Evolutionary conservation across 345 rosid genomes (phyloP), one percentile per base, ranked within the genome.

Genomic region (Bruguiera sexangula): DNA sequence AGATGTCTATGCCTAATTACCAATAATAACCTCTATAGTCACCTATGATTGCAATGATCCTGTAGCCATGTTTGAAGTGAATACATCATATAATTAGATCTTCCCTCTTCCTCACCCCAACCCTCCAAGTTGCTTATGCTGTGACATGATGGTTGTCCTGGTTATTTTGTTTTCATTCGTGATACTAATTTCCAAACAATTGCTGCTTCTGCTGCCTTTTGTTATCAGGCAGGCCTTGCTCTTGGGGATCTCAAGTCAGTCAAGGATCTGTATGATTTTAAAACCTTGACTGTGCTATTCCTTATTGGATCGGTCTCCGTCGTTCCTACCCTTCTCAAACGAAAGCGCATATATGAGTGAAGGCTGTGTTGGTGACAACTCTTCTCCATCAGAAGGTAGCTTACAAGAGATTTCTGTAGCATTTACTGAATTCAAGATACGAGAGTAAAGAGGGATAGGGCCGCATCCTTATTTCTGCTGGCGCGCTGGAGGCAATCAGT

Each of bases 161-260:
- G 50, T 43, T 13, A 13, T 43, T 43, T 43, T 43, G 50, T 43
- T 43, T 43, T 18, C 50, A 13, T 43, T 13, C 1, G 5, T 13
- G 19, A 43, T 43, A 13, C 50, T 43, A 43, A 43, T 13, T 8
- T 11, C 3, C 50, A 11, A 43, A 43, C 50, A 43, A 3, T 13
- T 43, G 32, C 20, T 61, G 66, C 46, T 48, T 18, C 46, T 54
- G 51, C 57, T 48, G 50, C 18, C 34, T 69, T 15, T 27, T 34
- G 31, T 74, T 30, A 69, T 67, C 72, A 92, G 97, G 97, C 93
- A 60, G 97, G 97, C 6, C 93, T 89, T 26, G 96, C 90, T 15
- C 88, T 92, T 46, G 96, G 93, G 59, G 96, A 89, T 77, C 93
- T 92, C 62, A 83, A 82, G 79, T 92, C 93, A 34, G 83, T 91